Percentiles rank a stretch among this genome's conserved stretches.
These are phyloP conservation scores for Amylocarpus encephaloides DNA, from an alignment of 2,329 filamentous ascomycete species.

Conservation along the genomic window DNA sequence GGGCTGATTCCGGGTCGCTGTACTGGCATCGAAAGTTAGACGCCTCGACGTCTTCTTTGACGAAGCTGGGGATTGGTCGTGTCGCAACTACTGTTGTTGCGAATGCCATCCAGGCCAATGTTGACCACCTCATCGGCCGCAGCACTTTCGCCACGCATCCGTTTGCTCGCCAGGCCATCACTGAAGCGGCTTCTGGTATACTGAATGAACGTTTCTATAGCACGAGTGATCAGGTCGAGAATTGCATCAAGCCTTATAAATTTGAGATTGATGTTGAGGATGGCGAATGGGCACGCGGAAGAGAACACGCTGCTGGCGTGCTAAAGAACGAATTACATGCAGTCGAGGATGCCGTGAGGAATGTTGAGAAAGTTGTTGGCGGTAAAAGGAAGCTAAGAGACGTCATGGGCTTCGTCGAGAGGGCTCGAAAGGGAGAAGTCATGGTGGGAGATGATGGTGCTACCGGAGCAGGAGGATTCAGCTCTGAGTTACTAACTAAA, in stretches of 20 bases:
- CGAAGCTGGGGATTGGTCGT: conserved; percentile 88
- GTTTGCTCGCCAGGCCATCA: conserved; percentile 87
- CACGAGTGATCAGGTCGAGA: conserved; percentile 95
- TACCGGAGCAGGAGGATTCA: conserved; percentile 90
- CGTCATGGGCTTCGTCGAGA: conserved; percentile 86
- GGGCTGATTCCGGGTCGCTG: conserved; percentile 73
- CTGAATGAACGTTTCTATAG: conserved; percentile 93
- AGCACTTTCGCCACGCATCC: conserved; percentile 88
- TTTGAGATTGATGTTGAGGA: conserved; percentile 95
- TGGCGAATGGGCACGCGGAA: conserved; percentile 76
- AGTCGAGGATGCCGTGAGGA: conserved; percentile 71
- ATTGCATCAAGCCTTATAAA: conserved; percentile 98
- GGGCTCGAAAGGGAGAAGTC: conserved; percentile 78
- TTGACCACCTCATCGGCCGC: conserved; percentile 69
- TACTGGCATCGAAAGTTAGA: conserved; percentile 96
- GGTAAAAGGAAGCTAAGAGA: conserved; percentile 81
- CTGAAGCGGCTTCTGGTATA: conserved; percentile 81
- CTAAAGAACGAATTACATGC: conserved; percentile 84
- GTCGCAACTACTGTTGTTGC: conserved; percentile 89
- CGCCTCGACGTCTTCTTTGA: conserved; percentile 81
- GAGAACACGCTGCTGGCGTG: conserved; percentile 73
- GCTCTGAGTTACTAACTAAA: conserved; percentile 73
- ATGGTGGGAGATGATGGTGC: conserved; percentile 75
- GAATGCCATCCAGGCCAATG: conserved; percentile 74
- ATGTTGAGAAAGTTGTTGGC: conserved; percentile 70